phyloP scores from a whole-genome alignment of 495 filamentous ascomycete genomes.

The Lichina pygmaea region DNA sequence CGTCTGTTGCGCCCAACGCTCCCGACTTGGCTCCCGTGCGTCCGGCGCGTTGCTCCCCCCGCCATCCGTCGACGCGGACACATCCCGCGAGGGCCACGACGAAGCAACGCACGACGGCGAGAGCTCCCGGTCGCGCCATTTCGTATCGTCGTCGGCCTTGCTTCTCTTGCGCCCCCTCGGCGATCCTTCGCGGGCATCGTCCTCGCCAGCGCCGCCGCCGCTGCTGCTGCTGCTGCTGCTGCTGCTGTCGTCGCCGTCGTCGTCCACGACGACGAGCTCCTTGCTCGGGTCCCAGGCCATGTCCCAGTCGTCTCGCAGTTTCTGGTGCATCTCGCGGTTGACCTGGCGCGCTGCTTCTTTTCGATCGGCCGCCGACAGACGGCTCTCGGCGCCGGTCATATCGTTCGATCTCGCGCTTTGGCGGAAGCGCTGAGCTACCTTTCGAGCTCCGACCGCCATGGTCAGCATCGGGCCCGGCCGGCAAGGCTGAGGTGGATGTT shows the following conservation, averaged over 20 bases:
- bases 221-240: slow-evolving; percentile 13
- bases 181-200: neutral
- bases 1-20: slow-evolving; percentile 15
- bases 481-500: no score
- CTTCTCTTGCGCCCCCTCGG: slow-evolving; percentile 1
- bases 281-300: slow-evolving; percentile 7
- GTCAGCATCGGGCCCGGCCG: no score
- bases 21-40: slow-evolving; percentile 18
- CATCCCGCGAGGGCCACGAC: neutral
- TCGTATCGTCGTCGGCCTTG: neutral
- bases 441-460: no score
- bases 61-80: neutral
- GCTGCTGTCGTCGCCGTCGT: slow-evolving; percentile 13
- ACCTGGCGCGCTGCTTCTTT: slow-evolving; percentile 25
- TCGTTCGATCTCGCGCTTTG: no score
- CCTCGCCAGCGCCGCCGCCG: slow-evolving; percentile 11
- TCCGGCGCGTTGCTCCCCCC: slow-evolving; percentile 37
- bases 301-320: slow-evolving; percentile 31
- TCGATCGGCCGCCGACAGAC: slow-evolving; percentile 14
- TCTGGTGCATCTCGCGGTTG: slow-evolving; percentile 21
- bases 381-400: neutral
- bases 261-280: slow-evolving; percentile 7
- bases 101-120: neutral
- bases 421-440: no score
- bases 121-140: slow-evolving; percentile 5